A percentile compares a stretch with the other conserved stretches of the same genome.
phyloP scores from a whole-genome alignment of 139 green algal genomes.

The Chlorella ohadii region DNA sequence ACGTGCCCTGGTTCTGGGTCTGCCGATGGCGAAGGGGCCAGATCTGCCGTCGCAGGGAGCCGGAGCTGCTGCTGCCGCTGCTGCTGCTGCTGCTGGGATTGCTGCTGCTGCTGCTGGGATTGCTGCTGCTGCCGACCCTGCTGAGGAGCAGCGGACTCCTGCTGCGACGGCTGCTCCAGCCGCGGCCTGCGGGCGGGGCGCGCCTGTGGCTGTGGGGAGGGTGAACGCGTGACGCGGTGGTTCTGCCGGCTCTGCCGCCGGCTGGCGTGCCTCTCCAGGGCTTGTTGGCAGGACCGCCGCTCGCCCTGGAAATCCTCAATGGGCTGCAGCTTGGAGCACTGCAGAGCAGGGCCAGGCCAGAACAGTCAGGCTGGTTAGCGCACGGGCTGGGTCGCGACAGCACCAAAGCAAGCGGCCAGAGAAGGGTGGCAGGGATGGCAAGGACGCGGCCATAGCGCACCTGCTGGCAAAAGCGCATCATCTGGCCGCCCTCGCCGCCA shows the following conservation, averaged over 20 bases:
- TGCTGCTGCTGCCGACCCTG: not conserved
- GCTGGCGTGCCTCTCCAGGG: not conserved
- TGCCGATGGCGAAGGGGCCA: not conserved
- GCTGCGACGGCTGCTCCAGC: not conserved
- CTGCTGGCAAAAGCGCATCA: constrained; percentile 1
- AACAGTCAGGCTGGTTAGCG: too few relatives aligned
- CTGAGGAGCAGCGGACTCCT: too few relatives aligned
- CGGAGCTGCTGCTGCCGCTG: not conserved
- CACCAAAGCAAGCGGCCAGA: too few relatives aligned
- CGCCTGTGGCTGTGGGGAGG: not conserved
- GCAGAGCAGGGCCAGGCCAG: too few relatives aligned
- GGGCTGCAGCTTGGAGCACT: constrained; percentile 1
- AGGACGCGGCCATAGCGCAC: too few relatives aligned
- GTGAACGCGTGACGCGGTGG: not conserved
- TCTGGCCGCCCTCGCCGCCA: not conserved
- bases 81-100: not conserved
- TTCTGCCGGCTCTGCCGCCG: not conserved
- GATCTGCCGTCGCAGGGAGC: too few relatives aligned
- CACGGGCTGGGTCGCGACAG: too few relatives aligned
- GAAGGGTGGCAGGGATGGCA: too few relatives aligned
- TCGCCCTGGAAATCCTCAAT: not conserved
- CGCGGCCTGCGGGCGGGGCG: too few relatives aligned
- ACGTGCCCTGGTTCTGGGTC: not conserved
- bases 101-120: not conserved
- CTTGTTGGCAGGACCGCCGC: not conserved